Conservation (phyloP, 129 eudicot species). For the Chrysanthemum lavandulifolium region DNA sequence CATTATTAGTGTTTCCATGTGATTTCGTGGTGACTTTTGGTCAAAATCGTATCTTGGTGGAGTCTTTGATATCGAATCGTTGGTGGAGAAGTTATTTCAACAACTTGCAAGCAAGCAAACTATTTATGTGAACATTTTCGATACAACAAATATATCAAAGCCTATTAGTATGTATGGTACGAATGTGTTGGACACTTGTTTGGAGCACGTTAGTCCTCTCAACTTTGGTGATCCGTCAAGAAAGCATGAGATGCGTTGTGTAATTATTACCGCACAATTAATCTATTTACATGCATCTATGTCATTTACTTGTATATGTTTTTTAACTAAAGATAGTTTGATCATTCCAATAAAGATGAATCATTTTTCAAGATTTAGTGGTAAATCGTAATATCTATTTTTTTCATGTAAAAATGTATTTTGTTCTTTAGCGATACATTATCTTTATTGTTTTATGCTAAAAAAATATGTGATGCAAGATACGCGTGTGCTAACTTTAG, state of each 20-base stretch:
- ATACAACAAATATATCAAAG: conserved; percentile 65
- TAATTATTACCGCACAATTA: conserved; percentile 22
- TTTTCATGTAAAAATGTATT: too few relatives aligned
- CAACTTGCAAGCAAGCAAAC: conserved; percentile 98
- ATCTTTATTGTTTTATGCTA: neutral
- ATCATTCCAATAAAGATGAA: neutral
- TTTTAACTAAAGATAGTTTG: neutral
- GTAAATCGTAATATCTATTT: neutral
- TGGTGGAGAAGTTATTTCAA: conserved; percentile 94
- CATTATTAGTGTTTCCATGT: neutral
- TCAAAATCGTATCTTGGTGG: conserved; percentile 80
- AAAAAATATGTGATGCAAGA: neutral
- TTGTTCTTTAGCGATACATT: too few relatives aligned
- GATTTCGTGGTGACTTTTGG: conserved; percentile 12
- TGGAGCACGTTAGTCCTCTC: conserved; percentile 70
- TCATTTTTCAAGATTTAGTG: conserved; percentile 6
- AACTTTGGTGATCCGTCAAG: conserved; percentile 92
- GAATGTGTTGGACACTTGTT: conserved; percentile 46
- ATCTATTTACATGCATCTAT: conserved; percentile 14
- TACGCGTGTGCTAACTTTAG: neutral
- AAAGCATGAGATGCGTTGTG: conserved; percentile 98
- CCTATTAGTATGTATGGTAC: conserved; percentile 97
- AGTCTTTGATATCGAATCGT: conserved; percentile 86
- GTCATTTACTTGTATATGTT: neutral
- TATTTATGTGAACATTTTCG: conserved; percentile 82